Evolutionary conservation across 495 filamentous ascomycete species (phyloP).

Genomic region (Penicillium nucicola): DNA sequence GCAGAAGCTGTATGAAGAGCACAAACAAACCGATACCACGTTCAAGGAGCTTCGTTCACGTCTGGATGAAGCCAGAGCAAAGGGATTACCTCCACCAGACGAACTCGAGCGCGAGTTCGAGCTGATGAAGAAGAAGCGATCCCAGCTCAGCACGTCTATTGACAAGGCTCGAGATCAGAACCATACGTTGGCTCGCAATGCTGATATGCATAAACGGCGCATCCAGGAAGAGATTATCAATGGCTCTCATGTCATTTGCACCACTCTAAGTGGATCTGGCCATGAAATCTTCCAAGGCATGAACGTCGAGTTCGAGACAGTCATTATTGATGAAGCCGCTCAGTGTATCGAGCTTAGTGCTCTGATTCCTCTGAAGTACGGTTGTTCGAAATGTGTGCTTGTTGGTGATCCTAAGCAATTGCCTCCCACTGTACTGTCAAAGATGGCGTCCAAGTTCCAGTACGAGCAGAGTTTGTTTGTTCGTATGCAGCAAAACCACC

Average conservation of each 20-base stretch:
- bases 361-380: conserved; percentile 95
- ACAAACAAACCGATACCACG: conserved; percentile 69
- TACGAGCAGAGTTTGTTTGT: conserved; percentile 99
- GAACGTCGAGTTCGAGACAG: conserved; percentile 95
- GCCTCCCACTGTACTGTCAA: conserved; percentile 91
- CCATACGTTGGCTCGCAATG: conserved; percentile 69
- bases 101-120: conserved; percentile 77
- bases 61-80: conserved; percentile 66
- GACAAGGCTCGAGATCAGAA: conserved; percentile 83
- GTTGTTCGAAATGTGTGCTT: conserved; percentile 93
- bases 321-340: conserved; percentile 96
- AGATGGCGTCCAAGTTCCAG: conserved; percentile 85
- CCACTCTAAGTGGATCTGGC: conserved; percentile 90
- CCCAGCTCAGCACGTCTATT: conserved; percentile 72
- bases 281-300: conserved; percentile 97
- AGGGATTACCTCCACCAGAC: conserved; percentile 56
- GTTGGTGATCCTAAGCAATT: conserved; percentile 97
- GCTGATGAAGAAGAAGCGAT: conserved; percentile 66
- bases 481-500: conserved; percentile 91
- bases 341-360: conserved; percentile 97
- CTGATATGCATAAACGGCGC: conserved; percentile 78
- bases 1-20: conserved; percentile 77
- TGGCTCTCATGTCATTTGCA: conserved; percentile 87
- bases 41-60: conserved; percentile 62
- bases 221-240: conserved; percentile 90